A percentile compares a stretch with the other conserved stretches of the same genome.
phyloP scores from a whole-genome alignment of 2,329 filamentous ascomycete species.

The Botrytis cinerea region DNA sequence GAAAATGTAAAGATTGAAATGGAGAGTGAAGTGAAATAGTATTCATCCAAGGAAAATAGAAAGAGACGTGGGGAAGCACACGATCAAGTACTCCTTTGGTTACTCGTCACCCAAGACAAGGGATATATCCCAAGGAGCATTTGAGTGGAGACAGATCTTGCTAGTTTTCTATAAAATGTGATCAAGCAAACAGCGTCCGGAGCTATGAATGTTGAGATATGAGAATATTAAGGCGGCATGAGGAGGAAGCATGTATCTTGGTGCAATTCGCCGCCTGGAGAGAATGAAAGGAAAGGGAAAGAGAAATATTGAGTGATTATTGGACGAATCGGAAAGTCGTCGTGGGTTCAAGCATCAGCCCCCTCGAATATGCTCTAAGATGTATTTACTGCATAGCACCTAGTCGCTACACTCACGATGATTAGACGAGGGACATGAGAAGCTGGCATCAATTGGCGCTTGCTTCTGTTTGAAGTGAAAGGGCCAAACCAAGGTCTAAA shows the following conservation, averaged over 20 bases:
- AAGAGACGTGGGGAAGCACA: constrained; percentile 14
- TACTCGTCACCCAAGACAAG: constrained; percentile 2
- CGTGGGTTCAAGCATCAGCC: neutral
- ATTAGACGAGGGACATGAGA: neutral
- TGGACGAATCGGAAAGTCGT: neutral
- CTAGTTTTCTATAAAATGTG: neutral
- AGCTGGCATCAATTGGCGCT: neutral
- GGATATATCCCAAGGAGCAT: neutral
- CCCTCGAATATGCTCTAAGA: neutral
- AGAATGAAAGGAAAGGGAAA: neutral
- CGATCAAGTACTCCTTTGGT: constrained; percentile 21
- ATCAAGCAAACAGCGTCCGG: constrained; percentile 1
- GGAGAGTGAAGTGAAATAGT: neutral
- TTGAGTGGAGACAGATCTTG: constrained; percentile 11
- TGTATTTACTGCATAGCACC: neutral
- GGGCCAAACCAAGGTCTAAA: neutral
- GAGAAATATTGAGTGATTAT: neutral
- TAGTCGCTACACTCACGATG: neutral
- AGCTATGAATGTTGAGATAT: neutral
- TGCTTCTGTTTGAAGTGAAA: neutral
- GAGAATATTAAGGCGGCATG: constrained; percentile 15
- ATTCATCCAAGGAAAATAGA: neutral
- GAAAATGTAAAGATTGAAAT: neutral
- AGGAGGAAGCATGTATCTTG: neutral
- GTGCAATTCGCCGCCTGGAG: neutral